phyloP scores from a whole-genome alignment of 768 basidiomycete genomes.

The Trametes cinnabarina region DNA sequence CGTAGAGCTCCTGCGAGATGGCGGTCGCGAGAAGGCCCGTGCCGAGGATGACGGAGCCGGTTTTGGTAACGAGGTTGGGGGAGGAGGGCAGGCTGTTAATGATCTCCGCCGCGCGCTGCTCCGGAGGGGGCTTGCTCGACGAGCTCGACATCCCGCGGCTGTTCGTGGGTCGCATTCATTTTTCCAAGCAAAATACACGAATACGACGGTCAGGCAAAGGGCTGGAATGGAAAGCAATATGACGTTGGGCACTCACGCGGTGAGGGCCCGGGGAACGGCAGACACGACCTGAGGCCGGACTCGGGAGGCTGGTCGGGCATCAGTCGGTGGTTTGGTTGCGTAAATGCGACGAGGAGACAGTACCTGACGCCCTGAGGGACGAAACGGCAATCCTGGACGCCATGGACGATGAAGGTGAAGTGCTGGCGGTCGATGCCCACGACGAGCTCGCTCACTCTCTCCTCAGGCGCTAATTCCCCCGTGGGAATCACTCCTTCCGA shows the following conservation, averaged over 20 bases:
- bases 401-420: slow-evolving; percentile 38
- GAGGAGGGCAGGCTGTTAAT: slow-evolving; percentile 85
- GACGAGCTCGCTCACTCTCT: slow-evolving; percentile 15
- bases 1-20: slow-evolving; percentile 96
- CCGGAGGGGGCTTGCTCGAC: slow-evolving; percentile 63
- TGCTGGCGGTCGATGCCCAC: slow-evolving; percentile 15
- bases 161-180: slow-evolving; percentile 2
- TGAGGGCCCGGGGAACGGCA: slow-evolving; percentile 28
- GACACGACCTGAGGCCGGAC: slow-evolving; percentile 47
- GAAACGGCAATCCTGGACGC: slow-evolving; percentile 70
- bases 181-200: neutral
- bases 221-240: neutral
- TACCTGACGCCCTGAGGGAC: slow-evolving; percentile 62
- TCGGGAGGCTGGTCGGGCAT: slow-evolving; percentile 25
- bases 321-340: neutral
- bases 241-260: slow-evolving; percentile 25
- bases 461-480: neutral
- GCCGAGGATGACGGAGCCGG: slow-evolving; percentile 87
- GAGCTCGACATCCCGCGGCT: slow-evolving; percentile 68
- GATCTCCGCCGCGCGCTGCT: slow-evolving; percentile 85
- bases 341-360: slow-evolving; percentile 16
- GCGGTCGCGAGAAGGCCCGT: slow-evolving; percentile 86
- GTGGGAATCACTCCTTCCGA: slow-evolving; percentile 6
- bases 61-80: slow-evolving; percentile 90
- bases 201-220: neutral